Evolutionary conservation across 306 rosid species (phyloP).

Genomic region (Rosa multiflora): DNA sequence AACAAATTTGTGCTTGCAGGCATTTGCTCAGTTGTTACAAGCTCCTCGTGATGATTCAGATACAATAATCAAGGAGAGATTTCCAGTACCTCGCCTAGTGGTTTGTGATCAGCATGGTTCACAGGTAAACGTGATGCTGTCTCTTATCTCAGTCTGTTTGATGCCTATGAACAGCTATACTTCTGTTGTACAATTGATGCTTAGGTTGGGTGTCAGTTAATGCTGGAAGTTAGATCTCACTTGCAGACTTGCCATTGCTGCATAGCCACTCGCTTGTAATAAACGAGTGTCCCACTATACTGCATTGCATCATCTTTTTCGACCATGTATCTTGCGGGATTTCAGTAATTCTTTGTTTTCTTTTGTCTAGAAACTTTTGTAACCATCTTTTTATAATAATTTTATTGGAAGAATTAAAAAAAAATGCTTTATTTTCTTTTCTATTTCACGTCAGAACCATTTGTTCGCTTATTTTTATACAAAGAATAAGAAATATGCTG

Average conservation of each 20-base stretch:
- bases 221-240: neutral
- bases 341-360: neutral
- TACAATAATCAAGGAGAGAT: constrained; percentile 75
- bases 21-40: constrained; percentile 85
- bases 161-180: neutral
- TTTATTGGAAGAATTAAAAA: neutral
- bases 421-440: neutral
- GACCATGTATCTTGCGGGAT: neutral
- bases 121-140: constrained; percentile 53
- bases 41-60: constrained; percentile 82
- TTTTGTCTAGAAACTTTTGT: neutral
- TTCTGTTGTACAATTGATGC: constrained; percentile 2
- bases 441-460: neutral
- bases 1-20: constrained; percentile 48
- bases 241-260: constrained; percentile 12
- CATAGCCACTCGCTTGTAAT: neutral
- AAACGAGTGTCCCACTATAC: neutral
- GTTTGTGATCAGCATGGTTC: constrained; percentile 97
- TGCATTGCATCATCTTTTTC: neutral
- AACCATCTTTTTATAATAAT: neutral
- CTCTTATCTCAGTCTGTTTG: neutral
- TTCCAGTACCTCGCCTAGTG: constrained; percentile 95
- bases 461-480: neutral
- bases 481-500: neutral
- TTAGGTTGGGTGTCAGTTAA: neutral